A percentile compares a stretch with the other conserved stretches of the same genome.
These are phyloP conservation scores for Chondrostereum purpureum DNA, from an alignment of 1,284 basidiomycete genomes.

Conservation along the genomic window DNA sequence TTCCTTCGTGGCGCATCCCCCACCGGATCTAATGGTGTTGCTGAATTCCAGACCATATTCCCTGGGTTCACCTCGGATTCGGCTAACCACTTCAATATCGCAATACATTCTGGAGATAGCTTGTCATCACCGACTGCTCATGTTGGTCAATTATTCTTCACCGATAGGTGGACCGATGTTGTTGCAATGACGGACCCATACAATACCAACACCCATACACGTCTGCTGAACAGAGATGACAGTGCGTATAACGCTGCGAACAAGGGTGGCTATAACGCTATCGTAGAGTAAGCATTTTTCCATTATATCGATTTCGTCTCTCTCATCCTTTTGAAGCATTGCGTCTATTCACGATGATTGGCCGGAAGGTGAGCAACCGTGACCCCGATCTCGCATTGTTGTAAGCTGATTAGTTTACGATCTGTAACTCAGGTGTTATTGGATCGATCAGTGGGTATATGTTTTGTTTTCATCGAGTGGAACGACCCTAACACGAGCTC, in stretches of 20 bases:
- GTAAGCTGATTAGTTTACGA: too few relatives aligned
- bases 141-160: constrained; percentile 33
- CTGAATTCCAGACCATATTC: constrained; percentile 48
- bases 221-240: constrained; percentile 13
- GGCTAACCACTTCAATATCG: constrained; percentile 28
- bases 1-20: constrained; percentile 46
- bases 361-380: constrained; percentile 14
- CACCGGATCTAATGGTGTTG: constrained; percentile 45
- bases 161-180: constrained; percentile 31
- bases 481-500: not conserved
- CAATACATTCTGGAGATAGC: constrained; percentile 19
- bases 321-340: constrained; percentile 8
- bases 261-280: constrained; percentile 1
- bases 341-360: constrained; percentile 15
- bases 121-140: constrained; percentile 16
- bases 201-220: constrained; percentile 24
- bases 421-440: not conserved
- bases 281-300: constrained; percentile 9
- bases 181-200: constrained; percentile 22
- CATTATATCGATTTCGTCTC: not conserved
- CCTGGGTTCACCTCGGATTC: constrained; percentile 34
- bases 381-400: not conserved
- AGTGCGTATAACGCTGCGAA: not conserved
- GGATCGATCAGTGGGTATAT: not conserved
- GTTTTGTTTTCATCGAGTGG: too few relatives aligned